These are phyloP conservation scores for Linderniella brevidens DNA, from an alignment of 257 asterid species.

Conservation along the genomic window DNA sequence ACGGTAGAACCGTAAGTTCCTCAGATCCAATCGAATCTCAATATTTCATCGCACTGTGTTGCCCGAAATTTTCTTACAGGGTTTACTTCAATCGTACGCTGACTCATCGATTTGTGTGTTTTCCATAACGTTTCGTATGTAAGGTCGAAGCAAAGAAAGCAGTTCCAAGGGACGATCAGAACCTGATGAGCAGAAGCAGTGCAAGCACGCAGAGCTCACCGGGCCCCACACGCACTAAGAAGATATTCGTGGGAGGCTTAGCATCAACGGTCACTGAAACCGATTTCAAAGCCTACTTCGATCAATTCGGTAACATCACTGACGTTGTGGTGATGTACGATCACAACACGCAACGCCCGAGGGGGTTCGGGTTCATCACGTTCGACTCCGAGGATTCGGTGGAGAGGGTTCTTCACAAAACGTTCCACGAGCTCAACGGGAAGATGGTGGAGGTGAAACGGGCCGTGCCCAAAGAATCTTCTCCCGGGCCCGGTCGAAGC, in stretches of 20 bases:
- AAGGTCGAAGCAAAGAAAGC: conserved; percentile 92
- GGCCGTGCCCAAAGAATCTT: conserved; percentile 67
- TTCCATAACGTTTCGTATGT: conserved; percentile 12
- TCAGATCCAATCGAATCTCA: no score
- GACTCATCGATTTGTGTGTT: conserved; percentile 8
- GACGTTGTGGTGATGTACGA: conserved; percentile 80
- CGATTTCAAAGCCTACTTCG: conserved; percentile 60
- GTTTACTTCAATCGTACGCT: no score
- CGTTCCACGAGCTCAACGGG: conserved; percentile 64
- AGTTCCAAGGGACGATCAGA: conserved; percentile 70
- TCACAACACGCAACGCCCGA: conserved; percentile 75
- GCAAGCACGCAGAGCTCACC: conserved; percentile 66
- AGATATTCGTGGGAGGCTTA: conserved; percentile 85
- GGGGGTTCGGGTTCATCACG: conserved; percentile 72
- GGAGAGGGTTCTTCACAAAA: conserved; percentile 53
- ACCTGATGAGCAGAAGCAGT: conserved; percentile 33
- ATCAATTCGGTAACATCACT: conserved; percentile 56
- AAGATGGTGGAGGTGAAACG: conserved; percentile 76
- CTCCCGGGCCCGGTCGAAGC: conserved; percentile 54
- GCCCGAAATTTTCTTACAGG: no score
- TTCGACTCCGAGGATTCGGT: conserved; percentile 77
- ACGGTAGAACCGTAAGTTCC: conserved; percentile 33
- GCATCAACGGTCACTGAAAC: conserved; percentile 68
- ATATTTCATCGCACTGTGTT: no score
- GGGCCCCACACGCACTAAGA: conserved; percentile 65